phyloP scores from a whole-genome alignment of 2,329 filamentous ascomycete species.

The Epichloe aotearoae region DNA sequence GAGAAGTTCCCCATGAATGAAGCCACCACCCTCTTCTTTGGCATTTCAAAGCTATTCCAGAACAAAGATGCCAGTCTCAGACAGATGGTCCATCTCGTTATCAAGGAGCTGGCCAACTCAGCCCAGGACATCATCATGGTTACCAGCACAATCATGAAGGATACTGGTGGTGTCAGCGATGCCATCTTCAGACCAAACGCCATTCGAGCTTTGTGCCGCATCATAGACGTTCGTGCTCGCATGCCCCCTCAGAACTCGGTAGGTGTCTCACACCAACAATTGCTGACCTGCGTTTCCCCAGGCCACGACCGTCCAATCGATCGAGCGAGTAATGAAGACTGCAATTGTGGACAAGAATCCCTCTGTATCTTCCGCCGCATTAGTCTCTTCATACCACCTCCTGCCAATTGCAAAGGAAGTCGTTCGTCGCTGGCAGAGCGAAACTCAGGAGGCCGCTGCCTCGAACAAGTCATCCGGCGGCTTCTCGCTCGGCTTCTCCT shows the following conservation, averaged over 20 bases:
- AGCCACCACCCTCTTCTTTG: conserved; percentile 96
- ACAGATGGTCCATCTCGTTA: conserved; percentile 96
- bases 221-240: conserved; percentile 65
- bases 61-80: conserved; percentile 97
- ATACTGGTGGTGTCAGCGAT: conserved; percentile 89
- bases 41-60: conserved; percentile 98
- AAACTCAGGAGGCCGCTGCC: conserved; percentile 92
- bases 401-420: conserved; percentile 93
- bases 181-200: conserved; percentile 91
- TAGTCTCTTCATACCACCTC: conserved; percentile 95
- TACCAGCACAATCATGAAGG: conserved; percentile 99
- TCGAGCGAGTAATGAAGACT: conserved; percentile 97
- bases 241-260: neutral
- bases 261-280: neutral
- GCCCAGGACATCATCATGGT: conserved; percentile 99
- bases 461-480: conserved; percentile 78
- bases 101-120: conserved; percentile 92
- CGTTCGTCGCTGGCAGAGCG: conserved; percentile 93
- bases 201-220: conserved; percentile 86
- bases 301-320: conserved; percentile 91
- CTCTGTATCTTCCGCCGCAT: conserved; percentile 87
- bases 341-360: conserved; percentile 98
- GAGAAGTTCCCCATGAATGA: conserved; percentile 96
- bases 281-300: conserved; percentile 21
- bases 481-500: conserved; percentile 85